phyloP scores from a whole-genome alignment of 306 rosid genomes.

The Citrullus mucosospermus region DNA sequence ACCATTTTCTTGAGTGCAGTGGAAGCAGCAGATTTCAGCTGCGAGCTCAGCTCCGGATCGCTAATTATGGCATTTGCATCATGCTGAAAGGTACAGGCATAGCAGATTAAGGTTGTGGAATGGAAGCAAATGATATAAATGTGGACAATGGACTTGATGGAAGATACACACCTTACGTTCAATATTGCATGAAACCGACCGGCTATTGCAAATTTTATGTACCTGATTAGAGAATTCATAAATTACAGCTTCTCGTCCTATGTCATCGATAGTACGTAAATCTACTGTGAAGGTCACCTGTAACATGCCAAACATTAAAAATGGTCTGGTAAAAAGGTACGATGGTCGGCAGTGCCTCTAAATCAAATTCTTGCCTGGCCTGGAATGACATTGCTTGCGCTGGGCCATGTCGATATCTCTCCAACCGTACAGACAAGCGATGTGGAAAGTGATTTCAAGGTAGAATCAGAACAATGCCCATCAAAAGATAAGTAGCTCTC shows the following conservation, averaged over 20 bases:
- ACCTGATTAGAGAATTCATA: conserved; percentile 57
- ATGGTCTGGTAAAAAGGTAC: not conserved
- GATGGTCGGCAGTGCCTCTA: not conserved
- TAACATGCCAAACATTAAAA: conserved; percentile 15
- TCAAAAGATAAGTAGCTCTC: conserved; percentile 54
- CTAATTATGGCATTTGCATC: conserved; percentile 84
- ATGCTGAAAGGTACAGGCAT: conserved; percentile 32
- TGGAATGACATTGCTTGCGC: conserved; percentile 97
- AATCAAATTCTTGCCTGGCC: conserved; percentile 73
- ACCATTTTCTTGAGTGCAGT: conserved; percentile 54
- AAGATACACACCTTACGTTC: conserved; percentile 58
- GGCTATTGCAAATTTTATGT: conserved; percentile 68
- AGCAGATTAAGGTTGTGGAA: not conserved
- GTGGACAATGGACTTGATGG: not conserved
- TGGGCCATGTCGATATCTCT: conserved; percentile 96
- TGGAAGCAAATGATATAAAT: not conserved
- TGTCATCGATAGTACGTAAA: conserved; percentile 73
- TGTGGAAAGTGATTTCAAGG: conserved; percentile 57
- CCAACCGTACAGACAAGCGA: conserved; percentile 96
- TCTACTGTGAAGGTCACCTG: conserved; percentile 90
- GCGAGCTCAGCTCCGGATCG: conserved; percentile 60
- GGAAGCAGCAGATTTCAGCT: conserved; percentile 60
- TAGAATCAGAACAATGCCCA: conserved; percentile 45
- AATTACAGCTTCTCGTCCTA: conserved; percentile 76
- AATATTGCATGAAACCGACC: conserved; percentile 70